These are phyloP conservation scores for Ormosia semicastrata DNA, from an alignment of 306 rosid species.

Conservation along the genomic window DNA sequence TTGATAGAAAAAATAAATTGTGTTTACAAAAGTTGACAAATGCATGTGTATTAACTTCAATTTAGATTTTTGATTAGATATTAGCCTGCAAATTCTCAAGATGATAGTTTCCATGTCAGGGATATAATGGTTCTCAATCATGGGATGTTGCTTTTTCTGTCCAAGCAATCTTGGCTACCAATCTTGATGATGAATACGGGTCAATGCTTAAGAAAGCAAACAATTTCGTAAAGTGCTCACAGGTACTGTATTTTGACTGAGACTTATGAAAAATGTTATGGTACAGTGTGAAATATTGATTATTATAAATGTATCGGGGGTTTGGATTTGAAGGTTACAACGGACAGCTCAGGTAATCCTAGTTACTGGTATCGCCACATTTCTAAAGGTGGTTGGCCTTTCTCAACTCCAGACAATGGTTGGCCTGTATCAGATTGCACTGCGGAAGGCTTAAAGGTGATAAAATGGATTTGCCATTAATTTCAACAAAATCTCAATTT, in stretches of 20 bases:
- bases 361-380: slow-evolving; percentile 62
- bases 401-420: slow-evolving; percentile 70
- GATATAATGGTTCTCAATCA: slow-evolving; percentile 71
- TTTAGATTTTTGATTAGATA: background rate
- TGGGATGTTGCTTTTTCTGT: slow-evolving; percentile 71
- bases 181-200: slow-evolving; percentile 50
- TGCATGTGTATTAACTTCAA: background rate
- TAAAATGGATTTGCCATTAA: background rate
- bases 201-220: slow-evolving; percentile 61
- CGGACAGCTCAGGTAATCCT: slow-evolving; percentile 40
- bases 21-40: background rate
- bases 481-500: background rate
- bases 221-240: slow-evolving; percentile 51
- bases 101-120: slow-evolving; percentile 32
- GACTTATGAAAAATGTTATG: background rate
- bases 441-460: slow-evolving; percentile 74
- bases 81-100: background rate
- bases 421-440: slow-evolving; percentile 79
- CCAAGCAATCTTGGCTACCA: slow-evolving; percentile 67
- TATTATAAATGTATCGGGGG: background rate
- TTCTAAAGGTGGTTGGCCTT: slow-evolving; percentile 76
- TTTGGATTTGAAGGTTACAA: slow-evolving; percentile 33
- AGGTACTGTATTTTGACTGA: slow-evolving; percentile 34
- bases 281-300: background rate
- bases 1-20: background rate